Evolutionary conservation across 495 filamentous ascomycete genomes (phyloP).

Genomic region (Daldinia childiae): DNA sequence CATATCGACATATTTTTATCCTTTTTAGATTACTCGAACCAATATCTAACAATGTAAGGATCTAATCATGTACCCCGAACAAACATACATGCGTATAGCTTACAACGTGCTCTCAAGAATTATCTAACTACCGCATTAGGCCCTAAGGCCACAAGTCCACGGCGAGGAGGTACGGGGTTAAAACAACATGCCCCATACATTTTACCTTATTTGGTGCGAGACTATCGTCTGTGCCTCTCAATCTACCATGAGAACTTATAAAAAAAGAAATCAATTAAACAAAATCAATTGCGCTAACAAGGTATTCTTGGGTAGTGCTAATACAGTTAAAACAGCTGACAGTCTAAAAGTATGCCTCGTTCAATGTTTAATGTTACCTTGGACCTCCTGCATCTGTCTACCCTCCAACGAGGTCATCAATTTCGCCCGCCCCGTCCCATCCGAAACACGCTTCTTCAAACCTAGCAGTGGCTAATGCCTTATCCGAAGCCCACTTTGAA

Average conservation of each 20-base stretch:
- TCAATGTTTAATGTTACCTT: constrained; percentile 25
- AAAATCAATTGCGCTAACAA: constrained; percentile 14
- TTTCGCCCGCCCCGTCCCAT: constrained; percentile 27
- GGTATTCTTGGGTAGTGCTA: constrained; percentile 25
- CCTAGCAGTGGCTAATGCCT: constrained; percentile 35
- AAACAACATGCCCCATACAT: constrained; percentile 1
- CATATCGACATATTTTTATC: constrained; percentile 32
- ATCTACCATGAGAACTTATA: constrained; percentile 13
- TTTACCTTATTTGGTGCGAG: constrained; percentile 10
- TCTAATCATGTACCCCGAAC: constrained; percentile 10
- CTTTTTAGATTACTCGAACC: constrained; percentile 29
- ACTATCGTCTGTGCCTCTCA: constrained; percentile 26
- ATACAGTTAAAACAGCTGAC: constrained; percentile 21
- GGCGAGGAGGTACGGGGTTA: constrained; percentile 20
- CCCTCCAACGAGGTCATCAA: constrained; percentile 24
- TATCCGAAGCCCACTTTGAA: constrained; percentile 30
- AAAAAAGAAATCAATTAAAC: constrained; percentile 10
- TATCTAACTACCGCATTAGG: constrained; percentile 30
- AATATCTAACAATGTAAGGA: constrained; percentile 26
- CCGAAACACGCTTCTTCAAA: constrained; percentile 36
- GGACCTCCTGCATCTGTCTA: constrained; percentile 30
- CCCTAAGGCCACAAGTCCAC: constrained; percentile 5
- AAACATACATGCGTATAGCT: constrained; percentile 9
- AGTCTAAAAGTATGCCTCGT: constrained; percentile 29
- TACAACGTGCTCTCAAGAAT: constrained; percentile 11